phyloP scores from a whole-genome alignment of 306 rosid genomes.

The Mimosa bimucronata region DNA sequence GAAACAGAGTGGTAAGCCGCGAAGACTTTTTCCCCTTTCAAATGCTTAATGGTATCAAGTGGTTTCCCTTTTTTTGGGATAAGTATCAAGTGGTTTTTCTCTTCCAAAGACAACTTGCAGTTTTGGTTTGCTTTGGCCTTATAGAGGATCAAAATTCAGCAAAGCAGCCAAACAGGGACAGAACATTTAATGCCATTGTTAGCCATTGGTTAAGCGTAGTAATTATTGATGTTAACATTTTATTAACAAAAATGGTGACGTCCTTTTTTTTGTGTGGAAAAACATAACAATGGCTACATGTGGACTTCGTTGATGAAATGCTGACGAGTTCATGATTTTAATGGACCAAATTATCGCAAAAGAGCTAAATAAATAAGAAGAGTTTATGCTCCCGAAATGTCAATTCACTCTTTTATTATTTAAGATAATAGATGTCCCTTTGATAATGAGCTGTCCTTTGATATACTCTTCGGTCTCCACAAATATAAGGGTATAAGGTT shows the following conservation, averaged over 20 bases:
- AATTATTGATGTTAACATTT: background rate
- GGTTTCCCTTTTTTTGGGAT: no score
- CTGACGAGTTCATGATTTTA: background rate
- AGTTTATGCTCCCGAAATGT: background rate
- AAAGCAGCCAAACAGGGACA: background rate
- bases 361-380: background rate
- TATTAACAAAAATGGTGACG: background rate
- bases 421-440: background rate
- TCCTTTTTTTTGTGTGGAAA: no score
- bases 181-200: background rate
- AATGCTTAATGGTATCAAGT: no score
- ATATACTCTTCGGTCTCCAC: background rate
- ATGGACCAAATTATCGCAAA: background rate
- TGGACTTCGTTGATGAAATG: background rate
- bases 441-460: background rate
- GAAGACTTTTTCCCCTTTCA: no score
- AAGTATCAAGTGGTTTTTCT: no score
- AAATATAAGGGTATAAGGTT: no score
- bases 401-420: background rate
- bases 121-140: background rate
- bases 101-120: background rate
- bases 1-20: no score
- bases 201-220: background rate
- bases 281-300: background rate
- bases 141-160: background rate